A percentile compares a stretch with the other conserved stretches of the same genome.
phyloP scores from a whole-genome alignment of 441 rosid genomes.

The Aleurites moluccanus region DNA sequence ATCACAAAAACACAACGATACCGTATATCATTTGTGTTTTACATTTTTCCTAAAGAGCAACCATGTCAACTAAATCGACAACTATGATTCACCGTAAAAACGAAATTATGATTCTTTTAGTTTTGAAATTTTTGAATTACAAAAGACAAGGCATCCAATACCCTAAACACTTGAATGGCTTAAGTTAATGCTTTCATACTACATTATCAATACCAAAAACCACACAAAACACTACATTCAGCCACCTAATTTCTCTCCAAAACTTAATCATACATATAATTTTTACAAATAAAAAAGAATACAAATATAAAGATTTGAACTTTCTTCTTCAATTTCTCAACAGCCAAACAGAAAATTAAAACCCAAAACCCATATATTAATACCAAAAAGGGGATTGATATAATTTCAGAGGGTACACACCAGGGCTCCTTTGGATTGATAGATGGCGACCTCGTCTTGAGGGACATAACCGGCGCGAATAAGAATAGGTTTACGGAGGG shows the following conservation, averaged over 20 bases:
- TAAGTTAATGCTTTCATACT: not conserved
- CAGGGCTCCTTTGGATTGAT: constrained; percentile 85
- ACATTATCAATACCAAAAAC: not conserved
- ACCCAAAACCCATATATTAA: too few species aligned
- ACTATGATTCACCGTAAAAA: not conserved
- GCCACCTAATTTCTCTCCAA: not conserved
- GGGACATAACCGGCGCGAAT: constrained; percentile 86
- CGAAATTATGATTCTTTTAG: not conserved
- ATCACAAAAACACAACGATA: constrained; percentile 23
- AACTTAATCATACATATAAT: not conserved
- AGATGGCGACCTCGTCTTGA: constrained; percentile 87
- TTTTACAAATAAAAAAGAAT: not conserved
- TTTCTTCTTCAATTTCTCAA: not conserved
- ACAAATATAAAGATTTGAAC: not conserved
- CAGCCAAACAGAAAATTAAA: not conserved
- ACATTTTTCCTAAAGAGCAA: not conserved
- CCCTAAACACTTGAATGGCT: not conserved
- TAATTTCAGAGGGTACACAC: constrained; percentile 32
- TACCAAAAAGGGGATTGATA: not conserved
- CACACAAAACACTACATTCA: not conserved
- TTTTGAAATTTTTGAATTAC: not conserved
- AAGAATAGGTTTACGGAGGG: constrained; percentile 76
- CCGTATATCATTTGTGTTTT: not conserved
- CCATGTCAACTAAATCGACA: not conserved
- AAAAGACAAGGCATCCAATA: constrained; percentile 10